Conservation (phyloP, 1,284 basidiomycete genomes). For the Fereydounia khargensis region DNA sequence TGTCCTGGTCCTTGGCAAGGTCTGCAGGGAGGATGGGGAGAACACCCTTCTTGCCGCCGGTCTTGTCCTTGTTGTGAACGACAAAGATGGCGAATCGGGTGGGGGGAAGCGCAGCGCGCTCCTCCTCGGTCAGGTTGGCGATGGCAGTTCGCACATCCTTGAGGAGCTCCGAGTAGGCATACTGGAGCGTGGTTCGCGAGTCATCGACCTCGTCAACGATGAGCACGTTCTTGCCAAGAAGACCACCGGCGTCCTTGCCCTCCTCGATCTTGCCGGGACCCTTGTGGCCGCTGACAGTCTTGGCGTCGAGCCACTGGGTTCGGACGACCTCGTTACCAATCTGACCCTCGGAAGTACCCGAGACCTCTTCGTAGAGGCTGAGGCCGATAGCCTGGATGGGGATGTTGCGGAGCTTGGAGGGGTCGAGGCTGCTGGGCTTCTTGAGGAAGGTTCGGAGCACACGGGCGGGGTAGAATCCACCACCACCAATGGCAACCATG, state of each 20-base stretch:
- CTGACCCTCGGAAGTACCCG: slow-evolving; percentile 40
- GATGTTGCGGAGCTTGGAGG: slow-evolving; percentile 50
- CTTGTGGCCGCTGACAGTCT: slow-evolving; percentile 28
- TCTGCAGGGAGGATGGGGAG: slow-evolving; percentile 47
- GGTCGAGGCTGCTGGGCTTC: slow-evolving; percentile 39
- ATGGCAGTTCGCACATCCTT: slow-evolving; percentile 51
- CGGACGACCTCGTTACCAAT: slow-evolving; percentile 54
- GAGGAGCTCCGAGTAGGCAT: slow-evolving; percentile 54
- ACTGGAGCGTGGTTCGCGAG: slow-evolving; percentile 54
- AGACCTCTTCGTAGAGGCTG: slow-evolving; percentile 55
- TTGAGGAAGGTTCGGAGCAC: slow-evolving; percentile 56
- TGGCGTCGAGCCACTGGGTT: slow-evolving; percentile 56
- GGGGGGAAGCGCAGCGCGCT: slow-evolving; percentile 40
- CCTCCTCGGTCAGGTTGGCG: slow-evolving; percentile 36
- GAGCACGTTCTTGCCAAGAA: slow-evolving; percentile 56
- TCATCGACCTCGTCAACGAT: slow-evolving; percentile 58
- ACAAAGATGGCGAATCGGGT: slow-evolving; percentile 57
- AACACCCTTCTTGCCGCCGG: slow-evolving; percentile 45
- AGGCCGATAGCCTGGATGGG: slow-evolving; percentile 57
- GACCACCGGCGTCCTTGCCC: slow-evolving; percentile 45
- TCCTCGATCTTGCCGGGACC: slow-evolving; percentile 36
- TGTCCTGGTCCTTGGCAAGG: slow-evolving; percentile 27
- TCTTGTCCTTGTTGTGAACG: slow-evolving; percentile 54
- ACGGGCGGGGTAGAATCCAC: slow-evolving; percentile 55
- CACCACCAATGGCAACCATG: slow-evolving; percentile 54